phyloP scores from a whole-genome alignment of 768 basidiomycete genomes.

The Rossbeevera mucosa region DNA sequence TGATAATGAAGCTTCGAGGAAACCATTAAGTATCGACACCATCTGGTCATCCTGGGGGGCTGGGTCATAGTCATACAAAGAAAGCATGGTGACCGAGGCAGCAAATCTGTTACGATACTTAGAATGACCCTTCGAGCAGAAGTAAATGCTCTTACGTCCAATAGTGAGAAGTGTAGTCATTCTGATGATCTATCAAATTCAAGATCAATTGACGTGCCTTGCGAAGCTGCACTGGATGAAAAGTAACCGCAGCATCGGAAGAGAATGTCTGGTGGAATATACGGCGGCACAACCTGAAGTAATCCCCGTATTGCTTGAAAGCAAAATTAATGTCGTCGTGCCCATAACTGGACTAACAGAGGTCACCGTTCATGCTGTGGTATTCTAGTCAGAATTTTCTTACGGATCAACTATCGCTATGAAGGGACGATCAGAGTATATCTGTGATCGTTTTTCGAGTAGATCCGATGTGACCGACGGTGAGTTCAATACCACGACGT shows the following conservation, averaged over 20 bases:
- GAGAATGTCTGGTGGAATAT: conserved; percentile 16
- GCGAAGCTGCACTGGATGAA: conserved; percentile 6
- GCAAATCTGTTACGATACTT: conserved; percentile 23
- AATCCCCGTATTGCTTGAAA: conserved; percentile 10
- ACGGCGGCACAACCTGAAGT: conserved; percentile 10
- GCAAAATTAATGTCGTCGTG: conserved; percentile 10
- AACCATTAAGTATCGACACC: conserved; percentile 12
- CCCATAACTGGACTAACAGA: conserved; percentile 11
- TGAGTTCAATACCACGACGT: background rate
- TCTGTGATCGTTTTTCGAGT: conserved; percentile 41
- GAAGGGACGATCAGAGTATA: conserved; percentile 49
- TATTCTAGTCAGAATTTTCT: background rate
- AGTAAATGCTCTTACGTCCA: conserved; percentile 5
- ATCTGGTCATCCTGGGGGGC: conserved; percentile 12
- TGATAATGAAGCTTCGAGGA: conserved; percentile 1
- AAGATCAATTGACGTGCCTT: conserved; percentile 7
- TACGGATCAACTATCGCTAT: conserved; percentile 16
- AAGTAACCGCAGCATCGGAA: background rate
- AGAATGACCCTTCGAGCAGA: background rate
- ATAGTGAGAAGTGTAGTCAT: conserved; percentile 6
- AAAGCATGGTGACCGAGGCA: conserved; percentile 26
- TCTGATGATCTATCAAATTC: conserved; percentile 5
- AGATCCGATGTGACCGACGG: conserved; percentile 35
- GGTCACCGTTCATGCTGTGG: background rate
- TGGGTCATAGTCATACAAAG: conserved; percentile 20